Conservation (phyloP, 1,284 basidiomycete species). For the Polyporus tsugae region DNA sequence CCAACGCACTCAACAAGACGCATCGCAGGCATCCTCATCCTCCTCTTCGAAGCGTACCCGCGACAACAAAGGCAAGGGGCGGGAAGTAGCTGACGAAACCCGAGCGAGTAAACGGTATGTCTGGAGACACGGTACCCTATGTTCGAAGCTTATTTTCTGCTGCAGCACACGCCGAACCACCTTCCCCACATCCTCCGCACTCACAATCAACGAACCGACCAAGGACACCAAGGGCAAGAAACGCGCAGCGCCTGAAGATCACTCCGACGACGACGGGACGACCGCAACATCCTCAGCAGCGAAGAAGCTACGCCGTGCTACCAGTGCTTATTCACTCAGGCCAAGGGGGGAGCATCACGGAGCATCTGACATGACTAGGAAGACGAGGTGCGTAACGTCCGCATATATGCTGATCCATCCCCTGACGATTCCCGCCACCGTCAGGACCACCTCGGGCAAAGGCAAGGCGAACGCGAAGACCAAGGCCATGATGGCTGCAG, state of each 20-base stretch:
- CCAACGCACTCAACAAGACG: slow-evolving; percentile 51
- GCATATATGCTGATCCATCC: slow-evolving; percentile 5
- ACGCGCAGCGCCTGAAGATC: slow-evolving; percentile 75
- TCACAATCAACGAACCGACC: slow-evolving; percentile 78
- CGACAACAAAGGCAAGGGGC: slow-evolving; percentile 72
- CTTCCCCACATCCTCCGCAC: slow-evolving; percentile 51
- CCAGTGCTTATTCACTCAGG: slow-evolving; percentile 69
- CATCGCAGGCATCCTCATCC: slow-evolving; percentile 47
- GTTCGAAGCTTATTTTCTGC: slow-evolving; percentile 23
- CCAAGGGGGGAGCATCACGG: slow-evolving; percentile 58
- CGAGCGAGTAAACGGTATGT: slow-evolving; percentile 68
- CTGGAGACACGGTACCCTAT: slow-evolving; percentile 24
- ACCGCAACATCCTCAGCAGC: slow-evolving; percentile 51
- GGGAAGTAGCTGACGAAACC: slow-evolving; percentile 61
- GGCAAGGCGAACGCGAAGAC: slow-evolving; percentile 69
- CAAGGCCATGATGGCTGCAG: slow-evolving; percentile 59
- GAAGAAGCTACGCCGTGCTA: slow-evolving; percentile 64
- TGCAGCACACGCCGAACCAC: slow-evolving; percentile 66
- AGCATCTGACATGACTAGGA: slow-evolving; percentile 73
- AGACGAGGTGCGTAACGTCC: slow-evolving; percentile 58
- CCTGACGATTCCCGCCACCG: not conserved
- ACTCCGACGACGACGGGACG: slow-evolving; percentile 68
- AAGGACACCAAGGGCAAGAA: slow-evolving; percentile 86
- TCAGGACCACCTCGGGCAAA: slow-evolving; percentile 59
- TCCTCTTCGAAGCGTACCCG: slow-evolving; percentile 62